Conservation (phyloP, 306 rosid species). For the Cotoneaster glaucophyllus region DNA sequence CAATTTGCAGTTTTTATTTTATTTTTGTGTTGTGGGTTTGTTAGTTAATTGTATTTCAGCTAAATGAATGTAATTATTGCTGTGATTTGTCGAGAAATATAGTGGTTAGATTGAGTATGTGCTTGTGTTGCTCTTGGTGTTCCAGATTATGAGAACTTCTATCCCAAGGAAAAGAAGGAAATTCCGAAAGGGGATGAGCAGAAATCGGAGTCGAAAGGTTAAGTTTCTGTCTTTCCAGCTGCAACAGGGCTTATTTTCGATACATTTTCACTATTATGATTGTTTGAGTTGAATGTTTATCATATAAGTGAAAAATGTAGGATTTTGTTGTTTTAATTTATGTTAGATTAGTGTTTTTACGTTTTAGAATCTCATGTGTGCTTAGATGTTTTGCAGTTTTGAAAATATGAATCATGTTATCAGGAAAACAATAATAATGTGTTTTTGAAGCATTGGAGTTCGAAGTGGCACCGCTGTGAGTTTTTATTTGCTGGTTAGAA, state of each 20-base stretch:
- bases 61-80: not conserved
- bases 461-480: not conserved
- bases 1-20: not conserved
- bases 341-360: not conserved
- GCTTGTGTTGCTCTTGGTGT: not conserved
- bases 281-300: slow-evolving; percentile 13
- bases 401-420: not conserved
- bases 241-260: not conserved
- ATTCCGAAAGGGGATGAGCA: slow-evolving; percentile 60
- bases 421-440: not conserved
- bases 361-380: not conserved
- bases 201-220: slow-evolving; percentile 81
- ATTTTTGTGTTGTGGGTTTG: not conserved
- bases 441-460: not conserved
- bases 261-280: not conserved
- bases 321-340: not conserved
- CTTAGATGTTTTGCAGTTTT: not conserved
- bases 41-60: not conserved
- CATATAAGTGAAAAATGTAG: not conserved
- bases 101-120: not conserved
- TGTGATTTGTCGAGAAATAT: not conserved
- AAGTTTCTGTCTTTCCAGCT: not conserved
- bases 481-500: not conserved
- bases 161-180: slow-evolving; percentile 88
- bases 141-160: slow-evolving; percentile 82